Evolutionary conservation across 192 early-diverging fungal species (phyloP).

Genomic region (Gonapodya sp.): DNA sequence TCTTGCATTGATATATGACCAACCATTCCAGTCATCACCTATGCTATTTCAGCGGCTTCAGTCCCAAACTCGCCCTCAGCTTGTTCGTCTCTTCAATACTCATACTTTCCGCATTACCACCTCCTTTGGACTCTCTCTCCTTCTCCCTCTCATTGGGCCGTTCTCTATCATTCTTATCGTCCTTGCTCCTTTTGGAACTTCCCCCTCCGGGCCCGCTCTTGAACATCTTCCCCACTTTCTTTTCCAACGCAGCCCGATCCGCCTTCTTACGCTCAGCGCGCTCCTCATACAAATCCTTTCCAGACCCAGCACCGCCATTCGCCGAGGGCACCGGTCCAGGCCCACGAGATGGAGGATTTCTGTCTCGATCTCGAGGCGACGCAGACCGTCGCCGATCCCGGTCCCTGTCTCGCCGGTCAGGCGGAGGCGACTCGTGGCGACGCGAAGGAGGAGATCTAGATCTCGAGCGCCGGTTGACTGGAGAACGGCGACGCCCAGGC

Average conservation of each 20-base stretch:
- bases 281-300: neutral
- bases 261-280: conserved; percentile 1
- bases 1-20: too few species aligned
- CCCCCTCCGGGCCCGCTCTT: neutral
- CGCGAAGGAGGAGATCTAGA: conserved; percentile 19
- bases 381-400: neutral
- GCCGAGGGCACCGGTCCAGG: neutral
- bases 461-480: conserved; percentile 17
- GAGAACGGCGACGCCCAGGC: neutral
- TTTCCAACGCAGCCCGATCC: conserved; percentile 7
- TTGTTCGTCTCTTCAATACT: conserved; percentile 10
- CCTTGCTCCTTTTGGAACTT: neutral
- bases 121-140: neutral
- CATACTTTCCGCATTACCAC: neutral
- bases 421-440: neutral
- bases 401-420: neutral
- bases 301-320: neutral
- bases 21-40: too few species aligned
- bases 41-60: conserved; percentile 10
- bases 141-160: neutral
- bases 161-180: neutral
- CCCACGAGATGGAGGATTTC: neutral
- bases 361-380: neutral
- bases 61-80: conserved; percentile 1
- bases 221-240: neutral